Conservation (phyloP, 768 basidiomycete genomes). For the Podaxis mareebaensis region DNA sequence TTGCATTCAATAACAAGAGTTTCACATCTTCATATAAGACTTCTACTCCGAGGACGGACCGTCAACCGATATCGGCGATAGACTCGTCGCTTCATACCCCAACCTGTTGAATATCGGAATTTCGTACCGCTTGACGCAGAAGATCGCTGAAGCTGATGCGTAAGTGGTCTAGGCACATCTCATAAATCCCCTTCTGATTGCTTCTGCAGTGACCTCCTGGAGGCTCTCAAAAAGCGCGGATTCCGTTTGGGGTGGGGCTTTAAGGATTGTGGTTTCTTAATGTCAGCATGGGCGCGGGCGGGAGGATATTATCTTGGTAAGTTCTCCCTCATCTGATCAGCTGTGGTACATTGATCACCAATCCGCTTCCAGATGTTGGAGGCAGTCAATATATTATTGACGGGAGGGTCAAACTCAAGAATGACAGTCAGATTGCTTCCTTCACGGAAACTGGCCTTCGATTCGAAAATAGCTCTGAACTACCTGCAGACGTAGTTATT, state of each 20-base stretch:
- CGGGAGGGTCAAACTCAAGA: constrained; percentile 72
- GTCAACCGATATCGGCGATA: constrained; percentile 50
- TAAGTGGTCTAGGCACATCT: constrained; percentile 23
- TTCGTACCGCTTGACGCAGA: constrained; percentile 31
- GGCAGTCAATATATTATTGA: constrained; percentile 62
- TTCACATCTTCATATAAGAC: constrained; percentile 22
- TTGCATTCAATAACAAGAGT: background rate
- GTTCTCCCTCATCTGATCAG: constrained; percentile 6
- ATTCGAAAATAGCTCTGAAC: constrained; percentile 48
- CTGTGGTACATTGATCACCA: background rate
- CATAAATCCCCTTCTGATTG: background rate
- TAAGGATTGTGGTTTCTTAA: constrained; percentile 50
- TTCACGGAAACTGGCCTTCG: constrained; percentile 44
- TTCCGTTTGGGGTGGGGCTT: constrained; percentile 56
- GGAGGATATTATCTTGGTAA: constrained; percentile 73
- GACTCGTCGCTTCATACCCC: constrained; percentile 49
- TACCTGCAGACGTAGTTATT: constrained; percentile 55
- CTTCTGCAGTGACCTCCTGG: constrained; percentile 36
- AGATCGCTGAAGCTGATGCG: constrained; percentile 59
- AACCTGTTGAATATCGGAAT: constrained; percentile 32
- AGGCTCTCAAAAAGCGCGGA: constrained; percentile 55
- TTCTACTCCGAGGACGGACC: constrained; percentile 49
- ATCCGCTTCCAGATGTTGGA: constrained; percentile 46
- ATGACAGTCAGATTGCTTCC: constrained; percentile 47
- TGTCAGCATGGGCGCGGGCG: constrained; percentile 45